Evolutionary conservation across 192 early-diverging fungal species (phyloP).

Genomic region (Cladochytrium replicatum): DNA sequence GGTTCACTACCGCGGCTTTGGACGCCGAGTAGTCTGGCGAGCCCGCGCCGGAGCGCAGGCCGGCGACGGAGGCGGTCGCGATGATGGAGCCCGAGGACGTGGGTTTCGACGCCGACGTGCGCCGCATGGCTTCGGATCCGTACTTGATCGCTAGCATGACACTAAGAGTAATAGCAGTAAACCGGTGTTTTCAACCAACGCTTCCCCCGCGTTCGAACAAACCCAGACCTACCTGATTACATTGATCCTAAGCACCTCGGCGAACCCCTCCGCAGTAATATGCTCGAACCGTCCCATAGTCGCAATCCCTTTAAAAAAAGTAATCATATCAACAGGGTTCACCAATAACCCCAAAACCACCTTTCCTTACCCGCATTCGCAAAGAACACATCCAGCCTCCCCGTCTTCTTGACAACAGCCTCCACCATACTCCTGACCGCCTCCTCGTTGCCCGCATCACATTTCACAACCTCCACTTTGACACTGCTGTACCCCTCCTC

Average conservation of each 20-base stretch:
- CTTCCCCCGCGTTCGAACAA: background rate
- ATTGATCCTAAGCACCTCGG: slow-evolving; percentile 27
- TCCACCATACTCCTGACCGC: slow-evolving; percentile 26
- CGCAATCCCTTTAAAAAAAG: slow-evolving; percentile 19
- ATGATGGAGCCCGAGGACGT: slow-evolving; percentile 34
- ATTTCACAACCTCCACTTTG: slow-evolving; percentile 18
- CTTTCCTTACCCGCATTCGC: slow-evolving; percentile 35
- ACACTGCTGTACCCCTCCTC: slow-evolving; percentile 19
- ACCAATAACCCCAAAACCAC: background rate
- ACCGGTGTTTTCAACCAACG: no score
- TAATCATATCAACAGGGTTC: slow-evolving; percentile 10
- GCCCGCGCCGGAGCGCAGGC: slow-evolving; percentile 39
- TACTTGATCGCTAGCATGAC: slow-evolving; percentile 38
- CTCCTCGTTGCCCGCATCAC: slow-evolving; percentile 34
- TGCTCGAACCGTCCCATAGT: slow-evolving; percentile 15
- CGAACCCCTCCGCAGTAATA: slow-evolving; percentile 21
- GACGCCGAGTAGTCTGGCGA: slow-evolving; percentile 42
- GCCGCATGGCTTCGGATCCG: slow-evolving; percentile 38
- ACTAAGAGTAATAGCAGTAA: no score
- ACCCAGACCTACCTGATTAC: slow-evolving; percentile 23
- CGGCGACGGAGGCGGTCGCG: slow-evolving; percentile 40
- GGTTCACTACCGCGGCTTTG: slow-evolving; percentile 44
- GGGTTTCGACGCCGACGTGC: slow-evolving; percentile 31
- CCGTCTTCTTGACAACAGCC: slow-evolving; percentile 27
- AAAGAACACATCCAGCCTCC: slow-evolving; percentile 44